phyloP scores from a whole-genome alignment of 495 filamentous ascomycete species.

The Neohortaea acidophila region DNA sequence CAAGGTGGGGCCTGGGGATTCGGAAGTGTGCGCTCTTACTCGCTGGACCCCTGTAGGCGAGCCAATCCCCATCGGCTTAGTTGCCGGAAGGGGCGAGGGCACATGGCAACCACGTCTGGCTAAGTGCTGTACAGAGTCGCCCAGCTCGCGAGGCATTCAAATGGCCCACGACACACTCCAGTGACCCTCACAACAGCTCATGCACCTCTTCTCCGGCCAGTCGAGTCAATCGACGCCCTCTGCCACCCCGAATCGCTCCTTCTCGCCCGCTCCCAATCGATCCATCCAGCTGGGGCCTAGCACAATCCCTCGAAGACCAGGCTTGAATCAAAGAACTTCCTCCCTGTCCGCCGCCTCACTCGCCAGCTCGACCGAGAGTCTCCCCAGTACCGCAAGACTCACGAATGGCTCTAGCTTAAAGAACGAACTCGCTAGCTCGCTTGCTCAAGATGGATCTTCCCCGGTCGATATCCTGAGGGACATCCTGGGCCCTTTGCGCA shows the following conservation, averaged over 20 bases:
- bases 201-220: constrained; percentile 48
- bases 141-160: no score
- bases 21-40: no score
- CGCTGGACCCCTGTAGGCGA: no score
- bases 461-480: constrained; percentile 56
- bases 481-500: constrained; percentile 45
- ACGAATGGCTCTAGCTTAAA: constrained; percentile 53
- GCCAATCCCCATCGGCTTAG: no score
- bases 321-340: constrained; percentile 44
- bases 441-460: constrained; percentile 41
- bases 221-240: constrained; percentile 48
- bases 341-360: constrained; percentile 50
- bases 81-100: no score
- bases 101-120: no score
- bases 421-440: constrained; percentile 35
- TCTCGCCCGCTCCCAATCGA: constrained; percentile 54
- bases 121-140: no score
- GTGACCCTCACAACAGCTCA: not conserved
- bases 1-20: no score
- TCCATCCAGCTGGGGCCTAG: constrained; percentile 44
- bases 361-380: constrained; percentile 57
- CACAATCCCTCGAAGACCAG: constrained; percentile 40
- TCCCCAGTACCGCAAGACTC: constrained; percentile 44
- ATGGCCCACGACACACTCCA: no score
- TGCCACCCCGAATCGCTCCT: constrained; percentile 44